Evolutionary conservation across 345 rosid genomes (phyloP), one percentile per base, ranked within the genome.

Genomic region (Linum usitatissimum): DNA sequence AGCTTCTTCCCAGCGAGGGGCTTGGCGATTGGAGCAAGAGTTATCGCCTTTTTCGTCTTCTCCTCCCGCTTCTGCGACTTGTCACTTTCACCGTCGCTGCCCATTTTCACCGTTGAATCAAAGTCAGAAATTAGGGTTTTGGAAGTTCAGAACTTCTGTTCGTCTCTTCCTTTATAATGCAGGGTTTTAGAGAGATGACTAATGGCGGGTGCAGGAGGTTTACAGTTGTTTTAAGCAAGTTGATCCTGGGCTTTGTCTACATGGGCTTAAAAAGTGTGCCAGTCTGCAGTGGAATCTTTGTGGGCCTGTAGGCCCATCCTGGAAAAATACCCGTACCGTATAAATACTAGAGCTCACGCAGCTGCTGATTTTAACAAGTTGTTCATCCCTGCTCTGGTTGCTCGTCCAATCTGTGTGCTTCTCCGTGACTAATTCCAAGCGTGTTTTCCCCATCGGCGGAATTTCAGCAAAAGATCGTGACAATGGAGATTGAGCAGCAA

Each of bases 1-100:
- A 92, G 96, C 73, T 87, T 92, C 78, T 92, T 89, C 1, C 98
- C 98, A 6, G 95, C 95, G 2, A 86, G 86, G 12, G 98, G 97
- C 66, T 87, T 89, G 38, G 98, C 95, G 0, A 92, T 92, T 49
- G 98, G 98, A 0, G 98, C 83, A 21, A 92, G 64, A 66, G 86
- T 73, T 19, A 77, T 6, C 3, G 77, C 40, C 72, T 79, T 84
- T 79, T 76, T 89, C 82, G 63, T 78, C 78, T 82, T 84, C 72
- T 73, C 83, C 77, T 83, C 86, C 65, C 77, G 77, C 68, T 69
- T 80, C 20, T 64, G 71, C 54, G 83, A 59, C 66, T 75, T 84
- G 77, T 84, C 95, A 39, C 81, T 79, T 77, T 86, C 96, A n/a
- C 81, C 77, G 21, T 84, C 93, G 77, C 90, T 92, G 64, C 90